Evolutionary conservation across 1,284 basidiomycete genomes (phyloP).

Genomic region (Trametes polyzona): DNA sequence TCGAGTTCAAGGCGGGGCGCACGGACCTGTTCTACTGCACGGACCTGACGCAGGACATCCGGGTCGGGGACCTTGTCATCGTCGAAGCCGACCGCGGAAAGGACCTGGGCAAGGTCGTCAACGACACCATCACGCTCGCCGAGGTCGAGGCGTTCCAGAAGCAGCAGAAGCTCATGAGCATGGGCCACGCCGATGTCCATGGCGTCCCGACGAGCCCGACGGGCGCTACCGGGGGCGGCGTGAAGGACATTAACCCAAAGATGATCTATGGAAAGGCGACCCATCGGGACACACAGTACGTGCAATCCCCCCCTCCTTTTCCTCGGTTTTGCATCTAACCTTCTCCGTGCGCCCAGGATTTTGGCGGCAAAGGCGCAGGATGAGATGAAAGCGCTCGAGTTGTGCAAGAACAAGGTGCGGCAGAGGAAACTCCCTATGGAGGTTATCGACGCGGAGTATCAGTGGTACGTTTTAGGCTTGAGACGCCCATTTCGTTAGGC

Average conservation of each 20-base stretch:
- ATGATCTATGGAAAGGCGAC: constrained; percentile 95
- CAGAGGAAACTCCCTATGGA: constrained; percentile 97
- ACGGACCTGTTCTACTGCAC: constrained; percentile 93
- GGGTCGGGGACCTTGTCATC: constrained; percentile 90
- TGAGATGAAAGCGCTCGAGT: constrained; percentile 88
- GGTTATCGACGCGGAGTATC: constrained; percentile 97
- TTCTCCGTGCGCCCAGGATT: constrained; percentile 52
- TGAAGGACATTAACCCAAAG: constrained; percentile 96
- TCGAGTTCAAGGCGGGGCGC: constrained; percentile 96
- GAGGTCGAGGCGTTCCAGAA: constrained; percentile 92
- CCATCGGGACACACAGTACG: constrained; percentile 83
- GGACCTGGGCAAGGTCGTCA: constrained; percentile 89
- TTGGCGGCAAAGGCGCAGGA: constrained; percentile 85
- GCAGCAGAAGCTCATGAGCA: constrained; percentile 55
- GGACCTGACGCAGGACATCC: constrained; percentile 66
- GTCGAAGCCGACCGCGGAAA: constrained; percentile 97
- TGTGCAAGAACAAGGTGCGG: constrained; percentile 90
- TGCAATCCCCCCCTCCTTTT: no score
- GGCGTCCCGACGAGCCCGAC: constrained; percentile 62
- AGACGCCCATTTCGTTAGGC: neutral
- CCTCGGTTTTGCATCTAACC: no score
- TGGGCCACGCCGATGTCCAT: constrained; percentile 43
- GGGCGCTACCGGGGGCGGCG: constrained; percentile 40
- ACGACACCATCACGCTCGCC: constrained; percentile 87
- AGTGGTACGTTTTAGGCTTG: constrained; percentile 67